Conservation (phyloP, 2,329 filamentous ascomycete species). For the Stagonosporopsis rhizophila region DNA sequence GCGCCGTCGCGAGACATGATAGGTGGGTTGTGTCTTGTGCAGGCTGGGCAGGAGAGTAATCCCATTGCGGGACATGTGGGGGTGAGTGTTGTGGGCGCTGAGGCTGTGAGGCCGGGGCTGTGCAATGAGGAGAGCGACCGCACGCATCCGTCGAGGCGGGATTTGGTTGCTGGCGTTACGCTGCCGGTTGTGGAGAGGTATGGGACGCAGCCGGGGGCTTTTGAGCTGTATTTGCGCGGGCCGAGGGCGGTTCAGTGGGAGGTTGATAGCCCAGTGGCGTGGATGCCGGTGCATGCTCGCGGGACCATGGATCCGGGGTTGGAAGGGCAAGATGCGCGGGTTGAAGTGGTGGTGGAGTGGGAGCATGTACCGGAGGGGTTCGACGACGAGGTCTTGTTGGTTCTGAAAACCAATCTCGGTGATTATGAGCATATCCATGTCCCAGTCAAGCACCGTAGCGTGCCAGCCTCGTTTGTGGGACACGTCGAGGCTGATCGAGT, state of each 20-base stretch:
- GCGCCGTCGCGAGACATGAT: not conserved
- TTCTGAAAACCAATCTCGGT: not conserved
- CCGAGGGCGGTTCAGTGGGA: not conserved
- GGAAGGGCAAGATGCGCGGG: not conserved
- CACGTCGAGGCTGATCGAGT: not conserved
- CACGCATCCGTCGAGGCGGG: not conserved
- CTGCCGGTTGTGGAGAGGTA: not conserved
- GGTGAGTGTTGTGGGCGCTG: not conserved
- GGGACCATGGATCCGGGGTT: not conserved
- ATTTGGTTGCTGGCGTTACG: not conserved
- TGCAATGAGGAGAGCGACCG: slow-evolving; percentile 3
- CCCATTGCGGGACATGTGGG: not conserved
- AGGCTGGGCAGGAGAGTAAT: not conserved
- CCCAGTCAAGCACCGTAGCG: not conserved
- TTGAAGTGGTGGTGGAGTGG: not conserved
- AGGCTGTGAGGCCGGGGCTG: not conserved
- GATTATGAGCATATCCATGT: slow-evolving; percentile 1
- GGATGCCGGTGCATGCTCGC: not conserved
- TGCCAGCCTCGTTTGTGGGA: not conserved
- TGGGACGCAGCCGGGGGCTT: not conserved
- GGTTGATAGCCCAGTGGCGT: not conserved
- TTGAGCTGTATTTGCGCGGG: not conserved
- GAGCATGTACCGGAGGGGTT: not conserved
- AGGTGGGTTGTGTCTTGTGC: not conserved
- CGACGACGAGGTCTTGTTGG: not conserved